Evolutionary conservation across 148 eudicot species (phyloP).

Genomic region (Salicornia ramosissima): DNA sequence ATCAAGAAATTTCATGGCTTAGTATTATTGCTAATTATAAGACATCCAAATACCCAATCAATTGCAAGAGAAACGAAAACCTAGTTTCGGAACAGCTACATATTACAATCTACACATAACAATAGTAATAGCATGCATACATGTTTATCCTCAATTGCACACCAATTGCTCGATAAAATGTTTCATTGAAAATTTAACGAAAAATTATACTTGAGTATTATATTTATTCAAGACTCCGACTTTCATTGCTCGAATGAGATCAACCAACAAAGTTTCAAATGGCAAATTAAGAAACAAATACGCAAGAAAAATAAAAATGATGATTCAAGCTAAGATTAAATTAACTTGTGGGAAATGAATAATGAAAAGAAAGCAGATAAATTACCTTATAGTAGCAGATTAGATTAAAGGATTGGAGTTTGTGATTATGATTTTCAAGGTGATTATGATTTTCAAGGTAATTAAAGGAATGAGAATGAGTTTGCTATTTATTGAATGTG

Average conservation of each 20-base stretch:
- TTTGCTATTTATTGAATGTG: conserved; percentile 7
- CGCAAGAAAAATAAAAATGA: background rate
- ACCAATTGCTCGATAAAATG: conserved; percentile 15
- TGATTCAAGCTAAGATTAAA: background rate
- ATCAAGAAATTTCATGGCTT: too few species aligned
- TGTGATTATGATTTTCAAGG: background rate
- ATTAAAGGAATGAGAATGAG: background rate
- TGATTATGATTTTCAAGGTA: background rate
- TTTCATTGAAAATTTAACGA: background rate
- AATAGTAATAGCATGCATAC: too few species aligned
- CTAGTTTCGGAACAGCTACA: too few species aligned
- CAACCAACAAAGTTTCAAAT: background rate
- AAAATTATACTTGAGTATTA: background rate
- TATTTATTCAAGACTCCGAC: background rate
- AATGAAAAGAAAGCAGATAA: background rate
- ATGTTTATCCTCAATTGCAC: background rate
- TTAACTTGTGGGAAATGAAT: too few species aligned
- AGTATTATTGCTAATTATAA: too few species aligned
- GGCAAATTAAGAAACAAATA: background rate
- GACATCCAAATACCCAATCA: background rate
- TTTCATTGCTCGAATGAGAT: background rate
- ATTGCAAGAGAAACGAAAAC: too few species aligned
- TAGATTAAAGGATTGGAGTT: background rate
- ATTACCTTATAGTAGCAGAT: conserved; percentile 3
- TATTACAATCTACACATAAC: too few species aligned